Base-by-base conservation (phyloP, 2,329 filamentous ascomycete species). In the Aureobasidium uvarum region DNA sequence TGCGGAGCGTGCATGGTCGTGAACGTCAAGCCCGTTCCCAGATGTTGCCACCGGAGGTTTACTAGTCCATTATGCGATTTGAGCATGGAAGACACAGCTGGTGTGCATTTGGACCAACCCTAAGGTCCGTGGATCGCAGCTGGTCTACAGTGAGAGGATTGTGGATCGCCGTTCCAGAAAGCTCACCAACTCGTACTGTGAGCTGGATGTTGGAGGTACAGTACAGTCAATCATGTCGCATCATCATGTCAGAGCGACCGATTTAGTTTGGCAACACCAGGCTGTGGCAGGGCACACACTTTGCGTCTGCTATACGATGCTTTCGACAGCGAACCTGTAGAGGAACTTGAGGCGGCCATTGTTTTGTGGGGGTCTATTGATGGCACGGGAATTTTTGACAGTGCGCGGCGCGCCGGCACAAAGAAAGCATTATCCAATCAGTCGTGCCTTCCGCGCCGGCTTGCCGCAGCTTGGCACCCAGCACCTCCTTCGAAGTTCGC, bases 1-100 rank as follows among this genome's bases (percentile, higher is more conserved):
- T 63, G 45, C 25, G 45, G 58, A 62, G 33, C 58, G 23, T 51
- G 58, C 45, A 62, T 62, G 58, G 33, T 45, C 60, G 48, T 43
- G 38, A 54, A 63, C 46, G 60, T 63, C 60, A 63, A 54, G 60
- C 33, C 60, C 25, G n/a, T 18, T 54, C 23, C 46, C 60, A 63
- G 31, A 11, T 52, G 46, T 63, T 48, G 60, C 60, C 48, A 63
- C 48, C 60, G 60, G 60, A 63, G 36, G 46, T 63, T 54, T 54
- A 45, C 60, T 63, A 63, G 60, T 63, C 46, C 60, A 54, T 63
- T 63, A 63, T 63, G 60, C 48, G 60, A 63, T 63, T 62, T 54
- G 25, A 36, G 45, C 46, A 54, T 62, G 33, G 45, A 41, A 39
- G 20, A 62, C 25, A 50, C 58, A 62, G 33, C 48, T 43, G 20